Evolutionary conservation across 2,329 filamentous ascomycete genomes (phyloP).

Genomic region (Colletotrichum musicola): DNA sequence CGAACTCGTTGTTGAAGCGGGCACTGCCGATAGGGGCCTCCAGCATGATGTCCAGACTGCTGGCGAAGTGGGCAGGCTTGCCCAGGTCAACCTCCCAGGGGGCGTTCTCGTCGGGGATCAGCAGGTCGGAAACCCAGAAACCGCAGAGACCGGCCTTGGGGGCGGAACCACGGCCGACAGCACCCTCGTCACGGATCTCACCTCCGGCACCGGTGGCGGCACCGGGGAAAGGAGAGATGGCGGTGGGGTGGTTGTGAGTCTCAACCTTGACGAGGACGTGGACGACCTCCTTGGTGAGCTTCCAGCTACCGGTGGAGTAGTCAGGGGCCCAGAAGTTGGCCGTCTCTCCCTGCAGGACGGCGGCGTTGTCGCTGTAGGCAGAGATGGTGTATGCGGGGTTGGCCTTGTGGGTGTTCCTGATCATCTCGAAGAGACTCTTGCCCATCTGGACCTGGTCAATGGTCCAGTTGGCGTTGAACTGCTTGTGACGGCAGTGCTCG

Average conservation of each 20-base stretch:
- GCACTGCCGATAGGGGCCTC: conserved; percentile 96
- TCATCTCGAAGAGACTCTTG: conserved; percentile 93
- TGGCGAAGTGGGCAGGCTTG: conserved; percentile 91
- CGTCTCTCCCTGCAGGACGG: conserved; percentile 82
- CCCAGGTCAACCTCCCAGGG: conserved; percentile 95
- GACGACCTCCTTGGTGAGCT: conserved; percentile 84
- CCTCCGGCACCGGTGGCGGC: conserved; percentile 96
- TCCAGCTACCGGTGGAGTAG: conserved; percentile 88
- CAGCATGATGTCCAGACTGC: conserved; percentile 96
- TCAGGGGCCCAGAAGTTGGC: conserved; percentile 88
- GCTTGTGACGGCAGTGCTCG: conserved; percentile 88
- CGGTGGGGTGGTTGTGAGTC: conserved; percentile 97
- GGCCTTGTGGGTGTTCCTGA: conserved; percentile 91
- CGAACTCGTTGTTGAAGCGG: conserved; percentile 98
- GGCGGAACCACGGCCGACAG: conserved; percentile 90
- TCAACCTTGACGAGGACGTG: conserved; percentile 95
- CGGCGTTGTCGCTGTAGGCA: conserved; percentile 97
- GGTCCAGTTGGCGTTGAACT: conserved; percentile 97
- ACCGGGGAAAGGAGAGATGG: conserved; percentile 91
- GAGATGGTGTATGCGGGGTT: conserved; percentile 88
- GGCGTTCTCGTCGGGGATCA: conserved; percentile 84
- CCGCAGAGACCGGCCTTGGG: conserved; percentile 93
- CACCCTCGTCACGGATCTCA: conserved; percentile 95
- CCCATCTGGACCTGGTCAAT: conserved; percentile 88
- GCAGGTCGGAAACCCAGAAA: conserved; percentile 94